These are phyloP conservation scores for Erythrophleum ivorense DNA, from an alignment of 331 rosid species.

Conservation along the genomic window DNA sequence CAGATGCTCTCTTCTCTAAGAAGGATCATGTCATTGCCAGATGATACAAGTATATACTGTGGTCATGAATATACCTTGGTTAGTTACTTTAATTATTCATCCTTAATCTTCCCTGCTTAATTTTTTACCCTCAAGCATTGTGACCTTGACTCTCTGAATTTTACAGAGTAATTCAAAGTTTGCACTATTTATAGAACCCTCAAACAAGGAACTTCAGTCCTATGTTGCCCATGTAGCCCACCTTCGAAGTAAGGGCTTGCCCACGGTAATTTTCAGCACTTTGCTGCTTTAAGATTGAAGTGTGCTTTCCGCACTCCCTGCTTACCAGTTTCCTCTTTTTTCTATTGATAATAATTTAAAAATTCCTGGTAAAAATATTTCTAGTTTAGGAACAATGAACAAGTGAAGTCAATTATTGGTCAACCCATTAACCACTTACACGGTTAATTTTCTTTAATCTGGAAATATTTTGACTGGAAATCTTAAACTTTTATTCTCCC, in stretches of 20 bases:
- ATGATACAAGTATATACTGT: slow-evolving; percentile 75
- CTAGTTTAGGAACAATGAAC: background rate
- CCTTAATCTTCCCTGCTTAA: slow-evolving; percentile 26
- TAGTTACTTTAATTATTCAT: slow-evolving; percentile 37
- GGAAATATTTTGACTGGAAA: background rate
- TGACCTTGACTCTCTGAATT: slow-evolving; percentile 42
- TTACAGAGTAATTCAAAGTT: slow-evolving; percentile 87
- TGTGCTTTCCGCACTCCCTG: background rate
- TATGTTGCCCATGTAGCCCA: slow-evolving; percentile 74
- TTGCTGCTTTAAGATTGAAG: slow-evolving; percentile 12
- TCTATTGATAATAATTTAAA: background rate
- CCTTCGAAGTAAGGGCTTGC: slow-evolving; percentile 79
- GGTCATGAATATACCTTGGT: slow-evolving; percentile 95
- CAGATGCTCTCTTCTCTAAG: slow-evolving; percentile 87
- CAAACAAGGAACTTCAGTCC: slow-evolving; percentile 82
- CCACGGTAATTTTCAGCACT: slow-evolving; percentile 68
- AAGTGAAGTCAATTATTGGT: background rate
- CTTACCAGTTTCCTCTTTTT: background rate
- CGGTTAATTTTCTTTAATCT: background rate
- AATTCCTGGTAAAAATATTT: background rate
- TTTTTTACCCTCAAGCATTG: slow-evolving; percentile 6
- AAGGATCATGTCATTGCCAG: slow-evolving; percentile 80
- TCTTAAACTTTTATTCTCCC: background rate
- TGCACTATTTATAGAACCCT: slow-evolving; percentile 86
- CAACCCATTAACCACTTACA: background rate